These are phyloP conservation scores for Castanea mollissima DNA, from an alignment of 306 rosid genomes.

Conservation along the genomic window DNA sequence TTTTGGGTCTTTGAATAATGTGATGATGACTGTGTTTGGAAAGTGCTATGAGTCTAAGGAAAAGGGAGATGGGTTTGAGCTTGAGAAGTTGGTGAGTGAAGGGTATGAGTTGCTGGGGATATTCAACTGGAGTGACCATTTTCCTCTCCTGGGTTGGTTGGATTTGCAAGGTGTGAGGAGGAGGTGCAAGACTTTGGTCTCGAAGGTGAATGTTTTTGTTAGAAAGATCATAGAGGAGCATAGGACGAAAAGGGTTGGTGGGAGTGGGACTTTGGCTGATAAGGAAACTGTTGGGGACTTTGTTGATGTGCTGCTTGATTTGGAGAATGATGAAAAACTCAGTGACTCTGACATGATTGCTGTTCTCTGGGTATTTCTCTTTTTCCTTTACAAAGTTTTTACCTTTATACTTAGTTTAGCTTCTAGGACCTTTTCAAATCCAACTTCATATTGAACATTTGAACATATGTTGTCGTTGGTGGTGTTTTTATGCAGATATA, in stretches of 20 bases:
- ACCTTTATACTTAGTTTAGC: no score
- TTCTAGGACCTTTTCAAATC: no score
- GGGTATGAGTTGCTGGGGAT: slow-evolving; percentile 76
- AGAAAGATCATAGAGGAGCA: slow-evolving; percentile 62
- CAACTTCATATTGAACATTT: no score
- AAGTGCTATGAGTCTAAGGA: slow-evolving; percentile 44
- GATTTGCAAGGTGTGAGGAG: slow-evolving; percentile 72
- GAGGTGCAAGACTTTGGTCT: slow-evolving; percentile 52
- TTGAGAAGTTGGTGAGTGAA: slow-evolving; percentile 63
- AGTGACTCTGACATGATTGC: slow-evolving; percentile 75
- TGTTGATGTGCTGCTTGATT: slow-evolving; percentile 78
- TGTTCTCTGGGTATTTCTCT: slow-evolving; percentile 68
- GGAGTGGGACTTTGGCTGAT: background rate
- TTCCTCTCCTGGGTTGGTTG: slow-evolving; percentile 61
- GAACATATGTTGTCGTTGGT: no score
- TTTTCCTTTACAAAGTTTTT: background rate
- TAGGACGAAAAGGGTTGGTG: slow-evolving; percentile 19
- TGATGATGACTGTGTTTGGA: slow-evolving; percentile 77
- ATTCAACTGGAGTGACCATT: slow-evolving; percentile 78
- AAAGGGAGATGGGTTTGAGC: slow-evolving; percentile 26
- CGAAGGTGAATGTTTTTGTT: slow-evolving; percentile 59
- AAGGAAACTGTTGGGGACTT: slow-evolving; percentile 36
- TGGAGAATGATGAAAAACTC: slow-evolving; percentile 52
- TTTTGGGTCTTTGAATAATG: slow-evolving; percentile 63
- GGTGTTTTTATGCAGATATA: no score